phyloP scores from a whole-genome alignment of 2,329 filamentous ascomycete genomes.

The Cercospora berteroae region DNA sequence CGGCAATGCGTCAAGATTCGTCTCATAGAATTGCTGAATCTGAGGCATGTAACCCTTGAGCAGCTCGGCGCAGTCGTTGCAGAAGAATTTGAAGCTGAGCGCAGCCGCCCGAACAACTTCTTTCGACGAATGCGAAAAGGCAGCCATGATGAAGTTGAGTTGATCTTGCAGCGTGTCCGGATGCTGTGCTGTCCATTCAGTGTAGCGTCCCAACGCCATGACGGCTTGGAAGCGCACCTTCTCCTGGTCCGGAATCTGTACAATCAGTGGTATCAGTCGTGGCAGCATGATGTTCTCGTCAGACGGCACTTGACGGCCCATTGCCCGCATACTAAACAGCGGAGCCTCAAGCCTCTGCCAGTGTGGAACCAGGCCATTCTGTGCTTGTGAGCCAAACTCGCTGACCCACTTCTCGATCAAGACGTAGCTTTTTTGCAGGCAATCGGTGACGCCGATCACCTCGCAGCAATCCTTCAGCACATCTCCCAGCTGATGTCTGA shows the following conservation, averaged over 20 bases:
- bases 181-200: constrained; percentile 94
- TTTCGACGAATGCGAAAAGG: constrained; percentile 82
- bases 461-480: constrained; percentile 96
- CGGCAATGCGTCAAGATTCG: constrained; percentile 81
- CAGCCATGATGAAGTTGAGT: constrained; percentile 91
- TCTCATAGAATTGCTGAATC: constrained; percentile 88
- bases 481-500: constrained; percentile 95
- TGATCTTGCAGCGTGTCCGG: constrained; percentile 89
- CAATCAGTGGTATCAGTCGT: constrained; percentile 87
- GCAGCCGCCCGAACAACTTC: constrained; percentile 91
- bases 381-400: constrained; percentile 74
- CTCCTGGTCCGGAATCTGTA: constrained; percentile 91
- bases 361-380: constrained; percentile 73
- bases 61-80: constrained; percentile 86
- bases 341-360: constrained; percentile 97
- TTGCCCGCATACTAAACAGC: constrained; percentile 89
- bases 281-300: constrained; percentile 85
- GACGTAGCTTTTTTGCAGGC: constrained; percentile 81
- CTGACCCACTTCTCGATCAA: constrained; percentile 86
- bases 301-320: constrained; percentile 92
- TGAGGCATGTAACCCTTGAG: constrained; percentile 80
- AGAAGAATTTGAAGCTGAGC: constrained; percentile 94
- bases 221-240: constrained; percentile 98
- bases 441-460: constrained; percentile 90
- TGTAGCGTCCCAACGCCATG: constrained; percentile 95